Percentiles rank a stretch among this genome's conserved stretches.
Evolutionary conservation across 805 yeast species (phyloP).

Genomic region (Candida morakotiae): DNA sequence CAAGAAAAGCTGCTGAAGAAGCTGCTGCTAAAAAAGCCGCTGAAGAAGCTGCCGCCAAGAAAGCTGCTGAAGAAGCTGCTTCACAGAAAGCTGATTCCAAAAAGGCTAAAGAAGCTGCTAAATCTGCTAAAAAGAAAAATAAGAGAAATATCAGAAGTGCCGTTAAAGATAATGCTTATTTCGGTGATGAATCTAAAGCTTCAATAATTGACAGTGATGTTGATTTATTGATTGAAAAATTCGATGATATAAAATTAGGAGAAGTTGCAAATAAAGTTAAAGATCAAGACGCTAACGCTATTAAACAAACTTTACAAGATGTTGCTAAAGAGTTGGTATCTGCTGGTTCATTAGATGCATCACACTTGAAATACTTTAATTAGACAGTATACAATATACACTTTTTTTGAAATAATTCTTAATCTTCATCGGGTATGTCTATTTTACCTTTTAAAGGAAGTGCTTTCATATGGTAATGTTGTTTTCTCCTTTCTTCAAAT

Average conservation of each 20-base stretch:
- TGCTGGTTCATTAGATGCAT: constrained; percentile 51
- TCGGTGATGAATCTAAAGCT: constrained; percentile 71
- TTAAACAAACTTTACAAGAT: constrained; percentile 57
- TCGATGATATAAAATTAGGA: constrained; percentile 75
- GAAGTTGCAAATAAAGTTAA: constrained; percentile 67
- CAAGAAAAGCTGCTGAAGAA: constrained; percentile 93
- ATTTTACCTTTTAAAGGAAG: constrained; percentile 39
- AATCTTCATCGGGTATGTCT: constrained; percentile 18
- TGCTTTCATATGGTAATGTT: constrained; percentile 67
- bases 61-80: constrained; percentile 70
- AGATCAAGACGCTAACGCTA: constrained; percentile 51
- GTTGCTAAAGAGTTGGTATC: constrained; percentile 50
- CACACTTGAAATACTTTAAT: constrained; percentile 50
- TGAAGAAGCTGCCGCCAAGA: constrained; percentile 75
- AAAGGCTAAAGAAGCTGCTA: constrained; percentile 91
- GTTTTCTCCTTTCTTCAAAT: constrained; percentile 76
- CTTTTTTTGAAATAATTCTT: too few species aligned
- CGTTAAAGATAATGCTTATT: constrained; percentile 80
- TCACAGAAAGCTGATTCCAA: constrained; percentile 59
- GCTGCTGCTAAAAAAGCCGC: constrained; percentile 84
- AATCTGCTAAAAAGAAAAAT: constrained; percentile 97
- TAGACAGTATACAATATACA: constrained; percentile 2
- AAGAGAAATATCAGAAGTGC: constrained; percentile 81
- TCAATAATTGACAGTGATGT: constrained; percentile 72
- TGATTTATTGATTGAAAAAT: constrained; percentile 70